Conservation (phyloP, 2,329 filamentous ascomycete species). For the Dothidotthia symphoricarpi region DNA sequence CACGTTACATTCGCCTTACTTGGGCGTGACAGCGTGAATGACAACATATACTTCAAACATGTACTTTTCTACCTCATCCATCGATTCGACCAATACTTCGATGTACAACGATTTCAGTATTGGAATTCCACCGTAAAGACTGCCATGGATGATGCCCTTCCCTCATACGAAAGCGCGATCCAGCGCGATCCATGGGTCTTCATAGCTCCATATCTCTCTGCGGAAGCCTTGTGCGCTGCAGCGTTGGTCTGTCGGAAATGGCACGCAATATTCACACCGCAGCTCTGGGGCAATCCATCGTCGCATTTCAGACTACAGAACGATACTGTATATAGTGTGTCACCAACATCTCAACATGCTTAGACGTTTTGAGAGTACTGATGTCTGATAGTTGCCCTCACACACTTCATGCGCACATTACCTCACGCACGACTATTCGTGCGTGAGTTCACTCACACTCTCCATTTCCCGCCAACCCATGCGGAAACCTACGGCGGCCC, state of each 20-base stretch:
- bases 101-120: not conserved
- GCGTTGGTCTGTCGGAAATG: conserved; percentile 58
- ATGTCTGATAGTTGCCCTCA: conserved; percentile 52
- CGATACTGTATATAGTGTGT: conserved; percentile 57
- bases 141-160: conserved; percentile 57
- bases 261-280: conserved; percentile 58
- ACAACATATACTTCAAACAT: too few species aligned
- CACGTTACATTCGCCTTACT: not conserved
- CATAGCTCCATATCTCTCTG: conserved; percentile 57
- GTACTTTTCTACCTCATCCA: too few species aligned
- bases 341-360: not conserved
- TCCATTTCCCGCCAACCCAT: conserved; percentile 60
- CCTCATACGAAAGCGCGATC: conserved; percentile 60
- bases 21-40: not conserved
- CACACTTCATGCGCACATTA: conserved; percentile 58
- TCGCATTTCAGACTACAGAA: conserved; percentile 62
- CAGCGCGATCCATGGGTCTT: conserved; percentile 56
- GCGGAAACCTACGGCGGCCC: conserved; percentile 62
- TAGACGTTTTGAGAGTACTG: conserved; percentile 2
- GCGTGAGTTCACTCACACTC: conserved; percentile 58
- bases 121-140: not conserved
- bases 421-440: conserved; percentile 54
- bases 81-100: not conserved
- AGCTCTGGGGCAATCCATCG: conserved; percentile 62
- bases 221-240: conserved; percentile 56